Evolutionary conservation across 192 early-diverging fungal species (phyloP).

Genomic region (Coemansia sp.): DNA sequence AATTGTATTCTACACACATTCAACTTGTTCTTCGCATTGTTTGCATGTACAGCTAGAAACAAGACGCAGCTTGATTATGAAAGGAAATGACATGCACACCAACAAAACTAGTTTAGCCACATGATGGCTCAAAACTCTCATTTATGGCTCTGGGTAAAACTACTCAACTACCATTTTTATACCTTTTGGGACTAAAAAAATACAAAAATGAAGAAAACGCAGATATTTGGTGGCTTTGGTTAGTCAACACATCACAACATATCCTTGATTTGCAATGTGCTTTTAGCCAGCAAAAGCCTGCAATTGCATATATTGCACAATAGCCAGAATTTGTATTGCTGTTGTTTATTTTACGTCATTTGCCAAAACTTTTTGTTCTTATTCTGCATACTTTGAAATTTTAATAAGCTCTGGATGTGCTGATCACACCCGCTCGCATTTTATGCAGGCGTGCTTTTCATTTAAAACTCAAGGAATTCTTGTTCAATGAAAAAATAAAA

Average conservation of each 20-base stretch:
- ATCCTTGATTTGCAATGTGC: background rate
- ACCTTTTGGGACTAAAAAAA: no score
- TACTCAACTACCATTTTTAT: no score
- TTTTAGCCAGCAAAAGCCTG: background rate
- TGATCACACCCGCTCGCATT: background rate
- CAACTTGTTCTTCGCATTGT: background rate
- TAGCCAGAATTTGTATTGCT: background rate
- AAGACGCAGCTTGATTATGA: background rate
- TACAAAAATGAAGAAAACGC: no score
- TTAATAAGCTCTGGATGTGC: no score
- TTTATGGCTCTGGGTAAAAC: background rate
- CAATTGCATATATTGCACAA: background rate
- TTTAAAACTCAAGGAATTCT: background rate
- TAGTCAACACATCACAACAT: no score
- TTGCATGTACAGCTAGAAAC: background rate
- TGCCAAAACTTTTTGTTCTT: background rate
- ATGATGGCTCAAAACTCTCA: background rate
- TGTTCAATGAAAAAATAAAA: background rate
- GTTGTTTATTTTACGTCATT: background rate
- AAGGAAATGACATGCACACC: background rate
- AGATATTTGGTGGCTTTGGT: no score
- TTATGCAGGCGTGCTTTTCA: background rate
- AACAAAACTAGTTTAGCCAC: background rate
- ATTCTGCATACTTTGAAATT: background rate
- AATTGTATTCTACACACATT: background rate